Evolutionary conservation across 164 flowering plant species (phyloP).

Genomic region (Taxillus chinensis): DNA sequence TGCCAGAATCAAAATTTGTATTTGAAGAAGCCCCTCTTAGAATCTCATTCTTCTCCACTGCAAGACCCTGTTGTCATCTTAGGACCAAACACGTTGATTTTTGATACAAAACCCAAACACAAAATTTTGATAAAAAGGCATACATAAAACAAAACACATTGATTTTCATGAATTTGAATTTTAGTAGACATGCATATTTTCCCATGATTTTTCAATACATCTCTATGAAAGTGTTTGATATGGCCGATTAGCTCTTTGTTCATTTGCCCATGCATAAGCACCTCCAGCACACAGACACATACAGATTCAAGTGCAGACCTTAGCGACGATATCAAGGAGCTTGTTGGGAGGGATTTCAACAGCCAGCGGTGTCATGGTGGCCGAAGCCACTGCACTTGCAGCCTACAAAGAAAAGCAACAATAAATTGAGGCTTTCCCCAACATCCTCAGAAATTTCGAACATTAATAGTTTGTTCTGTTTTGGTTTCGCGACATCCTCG

Average conservation of each 20-base stretch:
- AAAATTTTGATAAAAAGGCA: conserved; percentile 1
- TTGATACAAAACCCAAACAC: neutral
- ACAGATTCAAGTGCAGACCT: conserved; percentile 32
- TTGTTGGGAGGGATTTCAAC: conserved; percentile 55
- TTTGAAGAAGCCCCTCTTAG: conserved; percentile 36
- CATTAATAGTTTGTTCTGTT: too few relatives aligned
- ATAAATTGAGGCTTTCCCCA: neutral
- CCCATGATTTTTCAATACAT: too few relatives aligned
- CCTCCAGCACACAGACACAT: too few relatives aligned
- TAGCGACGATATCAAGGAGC: conserved; percentile 71
- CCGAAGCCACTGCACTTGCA: conserved; percentile 74
- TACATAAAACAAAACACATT: neutral
- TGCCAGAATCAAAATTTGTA: conserved; percentile 33
- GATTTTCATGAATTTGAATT: too few relatives aligned
- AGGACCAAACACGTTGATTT: conserved; percentile 15
- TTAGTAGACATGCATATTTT: too few relatives aligned
- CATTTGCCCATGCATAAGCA: too few relatives aligned
- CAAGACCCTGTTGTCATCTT: conserved; percentile 73
- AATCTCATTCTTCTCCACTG: conserved; percentile 68
- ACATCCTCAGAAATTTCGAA: too few relatives aligned
- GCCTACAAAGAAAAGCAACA: conserved; percentile 29
- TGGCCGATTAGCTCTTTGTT: too few relatives aligned
- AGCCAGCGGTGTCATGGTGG: conserved; percentile 78
- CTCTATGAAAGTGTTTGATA: too few relatives aligned
- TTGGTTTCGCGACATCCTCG: too few relatives aligned